A percentile compares a stretch with the other conserved stretches of the same genome.
Evolutionary conservation across 306 rosid species (phyloP).

Genomic region (Vigna mungo): DNA sequence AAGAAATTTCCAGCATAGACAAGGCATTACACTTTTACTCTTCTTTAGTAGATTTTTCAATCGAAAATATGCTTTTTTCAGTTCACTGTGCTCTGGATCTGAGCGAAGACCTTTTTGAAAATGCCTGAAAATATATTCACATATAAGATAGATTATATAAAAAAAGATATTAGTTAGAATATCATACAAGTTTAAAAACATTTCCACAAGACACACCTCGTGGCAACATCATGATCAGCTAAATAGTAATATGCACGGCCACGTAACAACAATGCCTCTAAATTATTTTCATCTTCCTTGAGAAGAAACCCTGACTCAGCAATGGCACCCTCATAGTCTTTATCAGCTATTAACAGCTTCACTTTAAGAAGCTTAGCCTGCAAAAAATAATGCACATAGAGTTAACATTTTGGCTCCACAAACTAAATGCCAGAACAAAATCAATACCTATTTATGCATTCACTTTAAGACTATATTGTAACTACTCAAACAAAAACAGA

Average conservation of each 20-base stretch:
- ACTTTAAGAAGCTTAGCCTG: slow-evolving; percentile 91
- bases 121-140: slow-evolving; percentile 66
- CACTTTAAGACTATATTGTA: slow-evolving; percentile 27
- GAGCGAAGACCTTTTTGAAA: slow-evolving; percentile 97
- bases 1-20: slow-evolving; percentile 7
- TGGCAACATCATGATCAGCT: slow-evolving; percentile 97
- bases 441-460: slow-evolving; percentile 18
- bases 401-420: slow-evolving; percentile 32
- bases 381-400: slow-evolving; percentile 42
- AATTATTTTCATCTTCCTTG: slow-evolving; percentile 88
- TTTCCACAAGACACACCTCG: slow-evolving; percentile 61
- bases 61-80: slow-evolving; percentile 95
- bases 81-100: slow-evolving; percentile 92
- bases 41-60: slow-evolving; percentile 92
- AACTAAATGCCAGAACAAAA: slow-evolving; percentile 23
- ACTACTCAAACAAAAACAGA: slow-evolving; percentile 30
- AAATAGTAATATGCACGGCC: slow-evolving; percentile 96
- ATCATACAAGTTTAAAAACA: slow-evolving; percentile 30
- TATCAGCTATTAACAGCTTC: slow-evolving; percentile 73
- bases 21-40: slow-evolving; percentile 77
- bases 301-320: slow-evolving; percentile 82
- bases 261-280: slow-evolving; percentile 86
- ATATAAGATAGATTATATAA: slow-evolving; percentile 6
- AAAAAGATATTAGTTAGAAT: background rate
- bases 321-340: slow-evolving; percentile 83